Evolutionary conservation across 2,329 filamentous ascomycete species (phyloP), one percentile per base, ranked within the genome.

Genomic region (Xylaria sp.): DNA sequence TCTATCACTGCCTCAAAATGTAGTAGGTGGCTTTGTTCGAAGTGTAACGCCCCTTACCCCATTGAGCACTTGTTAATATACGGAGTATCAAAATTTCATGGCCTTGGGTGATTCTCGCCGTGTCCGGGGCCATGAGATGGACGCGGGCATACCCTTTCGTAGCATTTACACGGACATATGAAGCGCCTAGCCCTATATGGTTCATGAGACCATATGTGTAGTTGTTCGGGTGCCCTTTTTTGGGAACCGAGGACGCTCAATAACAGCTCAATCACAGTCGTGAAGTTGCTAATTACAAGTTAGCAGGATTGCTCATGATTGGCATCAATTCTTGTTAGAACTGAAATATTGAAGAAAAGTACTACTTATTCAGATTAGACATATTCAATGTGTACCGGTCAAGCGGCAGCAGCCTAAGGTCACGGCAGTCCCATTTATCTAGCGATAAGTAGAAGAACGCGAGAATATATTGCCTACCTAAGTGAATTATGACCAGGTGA

Each of bases 241-340:
- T n/a, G n/a, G n/a, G n/a, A n/a, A n/a, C n/a, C n/a, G n/a, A n/a
- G n/a, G n/a, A n/a, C n/a, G n/a, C n/a, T n/a, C n/a, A n/a, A n/a
- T n/a, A n/a, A n/a, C n/a, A n/a, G n/a, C n/a, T n/a, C n/a, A n/a
- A n/a, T n/a, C n/a, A n/a, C n/a, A n/a, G n/a, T n/a, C n/a, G 32
- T 25, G 10, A 32, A 58, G 23, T n/a, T 21, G 16, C 63, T 65
- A 37, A 66, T 13, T 16, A 40, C 13, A 1, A 35, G 16, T 1
- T 55, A 2, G 3, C n/a, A 66, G 63, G 63, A 18, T 35, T 66
- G 3, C 63, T 66, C 37, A 66, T 66, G 63, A 57, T 66, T n/a
- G 63, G 63, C 57, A 37, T 13, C 63, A 29, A 27, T 57, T 18
- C 63, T 57, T 13, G 50, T 55, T 13, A 35, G 63, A 5, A 27